Evolutionary conservation across 345 rosid genomes (phyloP).

Genomic region (Melaleuca alternifolia): DNA sequence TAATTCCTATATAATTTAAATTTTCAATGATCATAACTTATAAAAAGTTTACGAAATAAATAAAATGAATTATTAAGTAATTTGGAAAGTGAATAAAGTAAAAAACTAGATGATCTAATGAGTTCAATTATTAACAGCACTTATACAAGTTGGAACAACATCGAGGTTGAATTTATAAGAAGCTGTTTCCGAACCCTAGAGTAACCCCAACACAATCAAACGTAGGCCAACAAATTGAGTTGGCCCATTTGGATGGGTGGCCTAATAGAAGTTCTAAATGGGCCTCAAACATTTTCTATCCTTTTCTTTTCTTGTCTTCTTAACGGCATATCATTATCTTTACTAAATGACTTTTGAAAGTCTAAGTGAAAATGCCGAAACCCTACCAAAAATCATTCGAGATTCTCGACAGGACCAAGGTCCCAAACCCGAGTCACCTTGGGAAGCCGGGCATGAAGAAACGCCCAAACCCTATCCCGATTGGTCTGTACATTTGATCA

Average conservation of each 20-base stretch:
- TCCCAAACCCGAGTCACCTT: background rate
- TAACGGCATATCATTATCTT: background rate
- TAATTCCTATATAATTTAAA: background rate
- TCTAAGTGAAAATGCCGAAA: background rate
- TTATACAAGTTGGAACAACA: background rate
- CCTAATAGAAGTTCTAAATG: background rate
- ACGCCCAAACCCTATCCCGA: background rate
- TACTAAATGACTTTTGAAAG: background rate
- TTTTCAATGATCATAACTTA: background rate
- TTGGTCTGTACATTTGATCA: background rate
- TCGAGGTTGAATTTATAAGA: background rate
- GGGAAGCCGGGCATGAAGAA: background rate
- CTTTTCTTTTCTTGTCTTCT: accelerated
- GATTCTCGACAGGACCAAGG: background rate
- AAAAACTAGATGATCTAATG: background rate
- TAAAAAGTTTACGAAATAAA: background rate
- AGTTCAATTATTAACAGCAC: background rate
- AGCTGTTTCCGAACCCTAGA: background rate
- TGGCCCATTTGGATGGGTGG: background rate
- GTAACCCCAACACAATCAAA: background rate
- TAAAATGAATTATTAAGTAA: background rate
- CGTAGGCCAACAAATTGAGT: background rate
- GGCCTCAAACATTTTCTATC: background rate
- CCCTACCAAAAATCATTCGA: background rate
- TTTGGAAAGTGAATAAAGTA: background rate